phyloP scores from a whole-genome alignment of 139 green algal species.

The Chlorella sp. region DNA sequence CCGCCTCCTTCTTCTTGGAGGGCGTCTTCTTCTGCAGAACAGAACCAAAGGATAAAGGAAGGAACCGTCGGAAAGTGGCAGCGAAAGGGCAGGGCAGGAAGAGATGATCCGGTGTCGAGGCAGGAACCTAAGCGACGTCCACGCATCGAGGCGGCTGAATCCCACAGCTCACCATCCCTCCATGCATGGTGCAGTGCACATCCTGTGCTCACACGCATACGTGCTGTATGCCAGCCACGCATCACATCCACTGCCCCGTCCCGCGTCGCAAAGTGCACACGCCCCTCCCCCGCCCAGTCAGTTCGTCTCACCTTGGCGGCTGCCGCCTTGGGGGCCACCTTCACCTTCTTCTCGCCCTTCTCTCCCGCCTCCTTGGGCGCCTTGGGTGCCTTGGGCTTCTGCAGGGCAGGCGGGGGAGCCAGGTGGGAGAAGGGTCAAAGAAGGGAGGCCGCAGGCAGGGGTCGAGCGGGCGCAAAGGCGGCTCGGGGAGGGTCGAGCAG shows the following conservation, averaged over 20 bases:
- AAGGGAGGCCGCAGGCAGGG: background rate
- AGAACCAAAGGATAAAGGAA: background rate
- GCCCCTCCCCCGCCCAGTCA: background rate
- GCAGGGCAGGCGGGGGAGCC: background rate
- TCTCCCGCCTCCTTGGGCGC: background rate
- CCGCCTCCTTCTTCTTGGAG: background rate
- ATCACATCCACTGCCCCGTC: background rate
- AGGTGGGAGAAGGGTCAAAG: background rate
- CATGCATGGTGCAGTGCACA: too few species aligned
- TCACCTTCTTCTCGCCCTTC: slow-evolving; percentile 1
- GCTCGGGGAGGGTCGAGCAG: background rate
- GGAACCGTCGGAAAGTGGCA: too few species aligned
- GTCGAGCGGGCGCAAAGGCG: too few species aligned
- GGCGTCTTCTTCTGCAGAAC: background rate
- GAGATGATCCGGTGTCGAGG: too few species aligned
- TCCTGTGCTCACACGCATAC: background rate
- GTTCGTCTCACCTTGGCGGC: too few species aligned
- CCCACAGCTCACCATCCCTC: too few species aligned
- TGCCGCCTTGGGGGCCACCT: background rate
- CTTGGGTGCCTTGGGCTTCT: background rate
- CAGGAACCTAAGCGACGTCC: too few species aligned
- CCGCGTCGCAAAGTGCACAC: background rate
- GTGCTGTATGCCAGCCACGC: background rate
- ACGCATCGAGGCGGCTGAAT: too few species aligned
- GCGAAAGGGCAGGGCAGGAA: background rate